Base-by-base conservation (phyloP, 2,329 filamentous ascomycete species). In the Aureobasidium pullulans region DNA sequence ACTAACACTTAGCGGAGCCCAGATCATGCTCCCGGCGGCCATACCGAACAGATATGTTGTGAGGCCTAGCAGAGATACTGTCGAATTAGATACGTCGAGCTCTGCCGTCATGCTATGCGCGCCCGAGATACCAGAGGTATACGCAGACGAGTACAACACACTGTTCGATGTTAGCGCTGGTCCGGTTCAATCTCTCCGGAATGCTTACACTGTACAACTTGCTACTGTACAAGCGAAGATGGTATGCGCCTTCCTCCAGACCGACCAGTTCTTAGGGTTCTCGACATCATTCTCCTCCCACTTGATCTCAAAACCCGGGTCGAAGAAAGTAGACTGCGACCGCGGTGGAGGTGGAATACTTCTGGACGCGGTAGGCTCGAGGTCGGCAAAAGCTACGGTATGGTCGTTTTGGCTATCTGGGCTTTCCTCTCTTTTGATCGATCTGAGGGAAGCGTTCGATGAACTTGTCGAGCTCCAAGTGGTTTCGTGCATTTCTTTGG, bases 11-110 rank as follows among this genome's bases (percentile, higher is more conserved):
- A 54, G 13, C 15, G 59, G 59, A 15, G 59, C 59, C 50, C 42
- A 57, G 44, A 60, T 32, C 42, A 57, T 46, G 50, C 42, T 47
- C 13, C 59, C 59, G 28, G 31, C 43, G n/a, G 59, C 59, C 43
- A 60, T 47, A 9, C 59, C 59, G 11, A 60, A 44, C 8, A 58
- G 46, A 29, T 58, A 58, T 11, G 56, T 50, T 16, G 56, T 50
- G 10, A 58, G 37, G 16, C 56, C 56, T 2, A 50, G 37, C n/a
- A 58, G 43, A 4, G 54, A 39, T 10, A 58, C 28, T 9, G 44
- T 42, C 16, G 43, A 34, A 8, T 49, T 58, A 15, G 54, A 6
- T 5, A 58, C 37, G 4, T 16, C 28, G 4, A 58, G 34, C 32
- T 58, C 54, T 6, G 9, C 34, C 15, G 54, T 49, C 54, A 58